Evolutionary conservation across 208 protist species (phyloP).

Genomic region (Crithidia acanthocephali): DNA sequence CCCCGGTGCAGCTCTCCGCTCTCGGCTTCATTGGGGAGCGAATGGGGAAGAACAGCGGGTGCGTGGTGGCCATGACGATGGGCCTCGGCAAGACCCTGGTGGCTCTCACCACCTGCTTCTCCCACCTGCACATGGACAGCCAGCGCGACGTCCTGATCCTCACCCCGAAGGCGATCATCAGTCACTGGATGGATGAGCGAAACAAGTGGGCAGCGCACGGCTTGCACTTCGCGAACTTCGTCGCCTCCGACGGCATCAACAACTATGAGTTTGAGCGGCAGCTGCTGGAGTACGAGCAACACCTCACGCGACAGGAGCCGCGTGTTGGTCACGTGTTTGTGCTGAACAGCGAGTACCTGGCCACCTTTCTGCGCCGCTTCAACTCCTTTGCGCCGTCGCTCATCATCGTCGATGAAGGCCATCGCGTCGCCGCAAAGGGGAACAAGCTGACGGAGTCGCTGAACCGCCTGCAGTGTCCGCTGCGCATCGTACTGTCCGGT

Average conservation of each 20-base stretch:
- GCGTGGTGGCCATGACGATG: constrained; percentile 89
- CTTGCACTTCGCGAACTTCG: constrained; percentile 64
- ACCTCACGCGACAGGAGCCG: constrained; percentile 26
- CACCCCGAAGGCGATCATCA: constrained; percentile 80
- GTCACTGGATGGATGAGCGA: constrained; percentile 74
- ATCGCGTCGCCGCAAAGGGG: constrained; percentile 70
- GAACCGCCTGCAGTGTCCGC: constrained; percentile 46
- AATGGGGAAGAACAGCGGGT: constrained; percentile 62
- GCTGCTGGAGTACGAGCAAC: constrained; percentile 60
- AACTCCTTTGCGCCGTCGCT: constrained; percentile 63
- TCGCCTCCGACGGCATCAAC: constrained; percentile 57
- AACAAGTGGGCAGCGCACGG: constrained; percentile 78
- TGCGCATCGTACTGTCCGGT: constrained; percentile 84
- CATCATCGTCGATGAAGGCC: constrained; percentile 89
- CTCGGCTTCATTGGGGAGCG: constrained; percentile 77
- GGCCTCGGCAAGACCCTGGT: constrained; percentile 92
- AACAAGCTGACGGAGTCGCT: constrained; percentile 70
- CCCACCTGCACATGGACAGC: constrained; percentile 48
- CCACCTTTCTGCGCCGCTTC: constrained; percentile 53
- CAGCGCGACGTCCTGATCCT: constrained; percentile 78
- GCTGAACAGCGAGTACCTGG: constrained; percentile 77
- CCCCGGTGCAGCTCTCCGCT: constrained; percentile 73
- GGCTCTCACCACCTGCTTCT: constrained; percentile 77
- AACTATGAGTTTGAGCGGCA: constrained; percentile 47
- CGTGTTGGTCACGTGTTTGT: constrained; percentile 70